These are phyloP conservation scores for Pholiota molesta DNA, from an alignment of 768 basidiomycete genomes.

Conservation along the genomic window DNA sequence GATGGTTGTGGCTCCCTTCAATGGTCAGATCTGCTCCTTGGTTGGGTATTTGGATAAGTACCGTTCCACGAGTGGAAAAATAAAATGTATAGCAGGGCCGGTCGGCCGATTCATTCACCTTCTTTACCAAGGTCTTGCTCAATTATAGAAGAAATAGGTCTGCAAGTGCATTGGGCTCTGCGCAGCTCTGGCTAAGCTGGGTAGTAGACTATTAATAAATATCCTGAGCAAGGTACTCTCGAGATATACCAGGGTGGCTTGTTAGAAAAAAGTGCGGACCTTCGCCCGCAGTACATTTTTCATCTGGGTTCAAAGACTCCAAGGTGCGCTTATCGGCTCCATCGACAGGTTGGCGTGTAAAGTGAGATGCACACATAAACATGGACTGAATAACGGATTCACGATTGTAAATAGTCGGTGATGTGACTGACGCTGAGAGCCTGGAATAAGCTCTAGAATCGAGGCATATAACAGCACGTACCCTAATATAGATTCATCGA, in stretches of 20 bases:
- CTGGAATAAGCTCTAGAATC: conserved; percentile 3
- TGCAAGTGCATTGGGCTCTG: not conserved
- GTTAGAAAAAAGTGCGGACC: not conserved
- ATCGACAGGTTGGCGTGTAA: not conserved
- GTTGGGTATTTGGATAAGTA: not conserved
- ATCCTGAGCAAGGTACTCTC: not conserved
- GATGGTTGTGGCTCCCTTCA: not conserved
- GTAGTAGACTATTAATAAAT: not conserved
- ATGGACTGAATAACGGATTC: not conserved
- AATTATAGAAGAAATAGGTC: not conserved
- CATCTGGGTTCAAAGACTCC: not conserved
- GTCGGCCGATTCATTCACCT: not conserved
- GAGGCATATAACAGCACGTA: not conserved
- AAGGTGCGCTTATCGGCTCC: not conserved
- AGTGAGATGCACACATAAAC: not conserved
- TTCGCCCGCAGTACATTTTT: not conserved
- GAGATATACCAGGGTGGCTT: not conserved
- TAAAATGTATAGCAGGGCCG: not conserved
- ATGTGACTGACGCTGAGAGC: not conserved
- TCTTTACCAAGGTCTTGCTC: not conserved
- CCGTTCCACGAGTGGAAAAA: not conserved
- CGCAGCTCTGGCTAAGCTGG: not conserved
- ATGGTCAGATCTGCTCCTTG: not conserved
- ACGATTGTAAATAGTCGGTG: not conserved
- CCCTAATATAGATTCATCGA: conserved; percentile 7